Base-by-base conservation (phyloP, 106 monocot genomes). In the Hemerocallis citrina region DNA sequence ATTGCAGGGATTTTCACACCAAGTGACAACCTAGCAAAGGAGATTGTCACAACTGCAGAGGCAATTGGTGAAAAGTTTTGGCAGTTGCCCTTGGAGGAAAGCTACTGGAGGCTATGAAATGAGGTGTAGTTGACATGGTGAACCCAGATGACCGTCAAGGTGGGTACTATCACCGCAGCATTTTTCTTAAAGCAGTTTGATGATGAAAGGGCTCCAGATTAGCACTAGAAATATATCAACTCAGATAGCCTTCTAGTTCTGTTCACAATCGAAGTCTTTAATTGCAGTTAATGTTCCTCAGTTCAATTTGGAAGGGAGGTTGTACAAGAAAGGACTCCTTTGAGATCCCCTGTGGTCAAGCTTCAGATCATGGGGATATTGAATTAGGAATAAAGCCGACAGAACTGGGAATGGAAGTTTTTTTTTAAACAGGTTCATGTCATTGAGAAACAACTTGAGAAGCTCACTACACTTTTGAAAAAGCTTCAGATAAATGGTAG, bases 81-180 rank as follows among this genome's bases (percentile, higher is more conserved):
- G 86, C 78, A 78, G 55, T 41, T 87, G 75, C 86, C 86, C 34
- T 55, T 86, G 19, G 86, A 86, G 55, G 81, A 86, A 39, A 86
- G 86, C 57, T 86, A 86, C 52, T 81, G 86, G 86, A 81, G 32
- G 72, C 68, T 0, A 82, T 88, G 87, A 88, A 88, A 70, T 88
- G 82, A 13, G 72, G 82, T 29, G 82, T 82, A 13, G 87, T 82
- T 61, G 87, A 88, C 64, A 88, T 88, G 87, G 75, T 68, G 21
- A 88, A 88, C 55, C 57, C 67, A 11, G 87, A 82, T 45, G 79
- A 70, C 23, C 82, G 82, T 31, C 79, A 76, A 48, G 87, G 87
- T 52, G 82, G 78, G 79, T 29, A 72, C 87, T 10, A 88, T 88
- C 29, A 68, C 55, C 50, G 87, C 87, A 56, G 81, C 87, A 52